Base-by-base conservation (phyloP, 2,329 filamentous ascomycete genomes). In the Aspergillus udagawae region DNA sequence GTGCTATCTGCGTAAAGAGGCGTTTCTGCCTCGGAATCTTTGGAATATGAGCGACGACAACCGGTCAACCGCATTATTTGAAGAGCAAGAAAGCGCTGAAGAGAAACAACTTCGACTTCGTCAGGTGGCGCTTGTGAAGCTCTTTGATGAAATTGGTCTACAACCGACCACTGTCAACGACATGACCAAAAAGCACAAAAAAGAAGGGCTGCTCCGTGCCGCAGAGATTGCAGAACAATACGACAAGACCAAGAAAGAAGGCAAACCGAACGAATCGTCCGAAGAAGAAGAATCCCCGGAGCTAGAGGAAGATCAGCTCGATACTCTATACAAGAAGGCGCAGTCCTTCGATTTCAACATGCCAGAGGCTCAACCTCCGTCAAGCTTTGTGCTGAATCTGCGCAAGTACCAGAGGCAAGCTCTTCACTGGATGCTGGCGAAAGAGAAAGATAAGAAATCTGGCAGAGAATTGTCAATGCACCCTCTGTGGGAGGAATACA, bases 261-360 rank as follows among this genome's bases (percentile, higher is more conserved):
- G 52, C 50, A 77, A 80, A 56, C 70, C 75, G 35, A 58, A 73
- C 14, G 76, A 77, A 12, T 80, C 79, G 1, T 79, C 80, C 0
- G 83, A 84, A 4, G 90, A 88, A 28, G 92, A 97, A 64, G 92
- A 97, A 38, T 92, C 92, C 2, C 84, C 92, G 65, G 92, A 97
- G 74, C 82, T 99, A 0, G 92, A 97, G 69, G 91, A 97, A 72
- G 92, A 96, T 66, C 94, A 99, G 70, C 86, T 99, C 3, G 94
- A 99, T 71, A 86, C 90, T 0, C 77, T 99, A 1, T 99, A 99
- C 75, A 91, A 89, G 68, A 99, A 99, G 70, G 94, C 94, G 0
- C 94, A 99, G 69, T 92, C 91, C 0, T 97, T 97, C 67, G 94
- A 99, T 72, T 97, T 99, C 69, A 85, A 86, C 69, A 97, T 92